These are phyloP conservation scores for Exophiala oligosperma DNA, from an alignment of 2,329 filamentous ascomycete species.

Conservation along the genomic window DNA sequence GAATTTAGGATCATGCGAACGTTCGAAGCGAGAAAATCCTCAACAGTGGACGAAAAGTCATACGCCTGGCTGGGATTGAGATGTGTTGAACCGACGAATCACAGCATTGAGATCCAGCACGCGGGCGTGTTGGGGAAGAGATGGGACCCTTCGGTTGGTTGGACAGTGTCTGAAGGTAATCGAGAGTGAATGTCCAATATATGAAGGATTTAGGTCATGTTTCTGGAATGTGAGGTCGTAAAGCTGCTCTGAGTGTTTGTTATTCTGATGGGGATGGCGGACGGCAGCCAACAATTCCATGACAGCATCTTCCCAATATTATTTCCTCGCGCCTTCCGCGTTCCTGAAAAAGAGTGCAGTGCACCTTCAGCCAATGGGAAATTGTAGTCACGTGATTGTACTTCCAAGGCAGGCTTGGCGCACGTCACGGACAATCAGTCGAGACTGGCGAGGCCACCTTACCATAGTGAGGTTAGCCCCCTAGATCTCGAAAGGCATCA, in stretches of 20 bases:
- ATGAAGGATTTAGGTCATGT: background rate
- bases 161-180: background rate
- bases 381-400: background rate
- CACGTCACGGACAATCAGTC: background rate
- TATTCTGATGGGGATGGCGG: too few species aligned
- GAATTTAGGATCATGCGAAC: slow-evolving; percentile 6
- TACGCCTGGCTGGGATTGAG: slow-evolving; percentile 12
- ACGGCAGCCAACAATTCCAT: too few species aligned
- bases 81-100: slow-evolving; percentile 17
- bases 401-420: background rate
- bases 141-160: slow-evolving; percentile 6
- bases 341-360: background rate
- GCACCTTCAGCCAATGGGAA: slow-evolving; percentile 6
- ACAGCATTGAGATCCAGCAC: slow-evolving; percentile 16
- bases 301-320: background rate
- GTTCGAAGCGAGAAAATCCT: slow-evolving; percentile 1
- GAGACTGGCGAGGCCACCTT: background rate
- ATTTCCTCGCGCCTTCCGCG: background rate
- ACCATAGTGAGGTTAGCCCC: background rate
- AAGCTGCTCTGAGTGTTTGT: too few species aligned
- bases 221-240: background rate
- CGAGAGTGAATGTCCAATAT: background rate
- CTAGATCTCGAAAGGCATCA: background rate
- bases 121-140: slow-evolving; percentile 15
- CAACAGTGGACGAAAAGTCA: background rate